Base-by-base conservation (phyloP, 768 basidiomycete genomes). In the Tylopilus plumbeoviolaceoides region DNA sequence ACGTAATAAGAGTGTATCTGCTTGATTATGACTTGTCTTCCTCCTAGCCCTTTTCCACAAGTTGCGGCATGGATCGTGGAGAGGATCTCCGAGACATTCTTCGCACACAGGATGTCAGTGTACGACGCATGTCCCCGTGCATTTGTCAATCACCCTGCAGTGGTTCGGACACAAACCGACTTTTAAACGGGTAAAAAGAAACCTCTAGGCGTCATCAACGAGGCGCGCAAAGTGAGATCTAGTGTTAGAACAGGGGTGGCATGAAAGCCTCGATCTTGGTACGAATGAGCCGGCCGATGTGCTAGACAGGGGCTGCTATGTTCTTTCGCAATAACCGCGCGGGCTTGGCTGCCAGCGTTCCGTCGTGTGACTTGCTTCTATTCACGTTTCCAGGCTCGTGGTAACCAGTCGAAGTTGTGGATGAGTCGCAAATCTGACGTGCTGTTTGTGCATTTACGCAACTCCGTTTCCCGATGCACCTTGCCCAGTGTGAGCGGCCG, bases 31-130 rank as follows among this genome's bases (percentile, higher is more conserved):
- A 31, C 25, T 36, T 41, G 18, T n/a, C 21, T 23, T 23, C 17
- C 45, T 43, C n/a, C 41, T 28, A 83, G 81, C 82, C 71, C 74
- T 87, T 61, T 64, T 87, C 41, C 84, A 86, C 61, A 87, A 68
- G n/a, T n/a, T n/a, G n/a, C 85, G 85, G 82, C 68, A 46, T 14
- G 61, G 43, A 23, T 4, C n/a, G 17, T 17, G 46, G 15, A 47
- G 12, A 23, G 30, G 35, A 33, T 27, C 23, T 44, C 43, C 18
- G 17, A 36, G 20, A 31, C 35, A 33, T 33, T 15, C 27, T 31
- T 8, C 21, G 8, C 20, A 40, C 28, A 9, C 50, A 69, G 63
- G 84, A 82, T 81, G 50, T 42, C 71, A 20, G 17, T 54, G 5
- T 25, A 45, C 5, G 27, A 43, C 9, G 18, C 14, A 15, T 33